Conservation (phyloP, 192 early-diverging fungal genomes). For the Coemansia sp. region DNA sequence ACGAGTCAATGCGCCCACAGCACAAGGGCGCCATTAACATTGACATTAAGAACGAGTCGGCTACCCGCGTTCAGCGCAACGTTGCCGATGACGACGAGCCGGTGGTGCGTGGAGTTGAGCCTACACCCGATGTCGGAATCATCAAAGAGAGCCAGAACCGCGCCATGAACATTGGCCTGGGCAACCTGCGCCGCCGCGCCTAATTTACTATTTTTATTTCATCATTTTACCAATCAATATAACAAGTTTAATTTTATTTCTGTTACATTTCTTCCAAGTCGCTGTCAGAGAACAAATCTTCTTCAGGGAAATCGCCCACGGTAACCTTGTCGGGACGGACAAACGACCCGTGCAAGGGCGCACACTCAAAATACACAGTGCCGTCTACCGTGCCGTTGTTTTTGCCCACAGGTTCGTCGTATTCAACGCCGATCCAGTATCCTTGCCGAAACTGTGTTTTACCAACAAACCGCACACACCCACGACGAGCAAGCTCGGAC, state of each 20-base stretch:
- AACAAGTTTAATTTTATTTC: conserved; percentile 3
- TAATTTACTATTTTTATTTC: conserved; percentile 13
- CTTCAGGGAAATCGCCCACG: conserved; percentile 92
- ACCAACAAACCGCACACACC: conserved; percentile 75
- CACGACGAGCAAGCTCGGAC: conserved; percentile 33
- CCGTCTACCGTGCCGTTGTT: conserved; percentile 87
- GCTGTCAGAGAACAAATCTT: conserved; percentile 67
- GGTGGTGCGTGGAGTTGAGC: conserved; percentile 30
- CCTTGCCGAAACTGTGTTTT: conserved; percentile 78
- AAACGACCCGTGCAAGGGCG: conserved; percentile 78
- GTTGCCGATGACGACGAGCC: conserved; percentile 9
- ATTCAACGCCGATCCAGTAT: conserved; percentile 91
- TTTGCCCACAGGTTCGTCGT: conserved; percentile 95
- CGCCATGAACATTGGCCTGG: conserved; percentile 48
- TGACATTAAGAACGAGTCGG: background rate
- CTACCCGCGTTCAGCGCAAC: conserved; percentile 19
- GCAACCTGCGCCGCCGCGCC: conserved; percentile 41
- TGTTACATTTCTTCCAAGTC: conserved; percentile 66
- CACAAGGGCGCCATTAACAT: background rate
- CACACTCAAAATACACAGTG: conserved; percentile 73
- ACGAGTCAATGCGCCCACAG: background rate
- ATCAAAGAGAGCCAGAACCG: conserved; percentile 51
- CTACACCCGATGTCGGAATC: conserved; percentile 25
- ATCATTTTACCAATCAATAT: conserved; percentile 10
- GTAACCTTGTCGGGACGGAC: conserved; percentile 86